Percentiles rank a stretch among this genome's conserved stretches.
phyloP scores from a whole-genome alignment of 495 filamentous ascomycete genomes.

The Terfezia boudieri region DNA sequence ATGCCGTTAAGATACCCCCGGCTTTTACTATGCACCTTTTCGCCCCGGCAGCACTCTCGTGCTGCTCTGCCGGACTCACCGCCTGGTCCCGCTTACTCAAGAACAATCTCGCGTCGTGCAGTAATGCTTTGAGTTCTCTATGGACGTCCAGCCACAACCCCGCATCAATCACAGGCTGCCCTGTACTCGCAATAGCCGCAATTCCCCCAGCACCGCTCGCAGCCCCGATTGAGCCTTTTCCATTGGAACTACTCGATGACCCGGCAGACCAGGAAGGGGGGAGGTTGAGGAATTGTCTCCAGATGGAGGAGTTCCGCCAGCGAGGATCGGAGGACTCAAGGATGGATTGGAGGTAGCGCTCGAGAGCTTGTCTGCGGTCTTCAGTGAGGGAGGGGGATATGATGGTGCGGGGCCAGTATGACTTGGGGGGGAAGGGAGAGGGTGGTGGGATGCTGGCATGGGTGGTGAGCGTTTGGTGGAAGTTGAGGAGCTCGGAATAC shows the following conservation, averaged over 20 bases:
- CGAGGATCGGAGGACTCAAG: slow-evolving; percentile 49
- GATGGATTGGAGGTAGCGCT: slow-evolving; percentile 62
- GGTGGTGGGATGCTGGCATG: slow-evolving; percentile 37
- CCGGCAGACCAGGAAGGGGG: slow-evolving; percentile 30
- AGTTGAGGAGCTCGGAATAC: slow-evolving; percentile 72
- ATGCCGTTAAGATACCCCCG: slow-evolving; percentile 36
- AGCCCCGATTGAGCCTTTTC: slow-evolving; percentile 18
- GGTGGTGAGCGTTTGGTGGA: slow-evolving; percentile 46
- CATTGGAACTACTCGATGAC: slow-evolving; percentile 25
- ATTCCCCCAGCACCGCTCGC: slow-evolving; percentile 17
- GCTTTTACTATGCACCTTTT: slow-evolving; percentile 64
- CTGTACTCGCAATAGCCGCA: slow-evolving; percentile 21
- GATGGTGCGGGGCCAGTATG: slow-evolving; percentile 66
- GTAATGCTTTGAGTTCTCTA: slow-evolving; percentile 52
- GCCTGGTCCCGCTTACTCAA: slow-evolving; percentile 59
- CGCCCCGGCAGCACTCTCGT: slow-evolving; percentile 63
- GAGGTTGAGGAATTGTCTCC: slow-evolving; percentile 71
- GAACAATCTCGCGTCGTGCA: slow-evolving; percentile 61
- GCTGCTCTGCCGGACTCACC: slow-evolving; percentile 37
- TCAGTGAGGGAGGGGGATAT: slow-evolving; percentile 57
- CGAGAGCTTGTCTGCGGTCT: slow-evolving; percentile 49
- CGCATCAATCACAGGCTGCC: slow-evolving; percentile 43
- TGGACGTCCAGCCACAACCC: slow-evolving; percentile 72
- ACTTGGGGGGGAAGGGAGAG: slow-evolving; percentile 49
- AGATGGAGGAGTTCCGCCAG: slow-evolving; percentile 69